Percentiles rank a stretch among this genome's conserved stretches.
Evolutionary conservation across 495 filamentous ascomycete species (phyloP).

Genomic region (Jackrogersella multiformis): DNA sequence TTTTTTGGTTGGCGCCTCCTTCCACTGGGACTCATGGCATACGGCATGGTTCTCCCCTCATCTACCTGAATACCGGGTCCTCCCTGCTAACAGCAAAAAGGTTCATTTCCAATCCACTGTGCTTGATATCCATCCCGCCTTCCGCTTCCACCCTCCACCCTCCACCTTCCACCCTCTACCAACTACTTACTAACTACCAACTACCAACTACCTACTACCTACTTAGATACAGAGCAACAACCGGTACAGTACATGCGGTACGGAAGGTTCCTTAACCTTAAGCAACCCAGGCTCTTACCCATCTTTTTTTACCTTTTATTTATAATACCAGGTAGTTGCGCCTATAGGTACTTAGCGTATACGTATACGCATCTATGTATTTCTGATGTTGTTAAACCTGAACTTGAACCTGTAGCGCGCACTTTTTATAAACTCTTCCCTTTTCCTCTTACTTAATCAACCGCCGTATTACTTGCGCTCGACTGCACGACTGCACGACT

Average conservation of each 20-base stretch:
- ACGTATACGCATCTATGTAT: neutral
- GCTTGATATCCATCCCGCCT: conserved; percentile 28
- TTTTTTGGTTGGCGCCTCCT: conserved; percentile 20
- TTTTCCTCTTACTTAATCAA: neutral
- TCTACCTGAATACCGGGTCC: conserved; percentile 45
- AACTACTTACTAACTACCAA: no score
- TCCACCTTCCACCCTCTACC: conserved; percentile 11
- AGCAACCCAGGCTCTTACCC: no score
- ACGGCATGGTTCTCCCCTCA: conserved; percentile 37
- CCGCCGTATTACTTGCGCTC: conserved; percentile 1
- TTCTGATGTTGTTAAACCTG: neutral
- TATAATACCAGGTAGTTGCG: neutral
- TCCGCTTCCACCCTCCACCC: neutral
- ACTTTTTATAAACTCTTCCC: neutral
- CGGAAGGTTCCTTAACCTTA: conserved; percentile 37
- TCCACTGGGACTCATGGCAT: conserved; percentile 29
- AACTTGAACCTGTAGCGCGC: conserved; percentile 1
- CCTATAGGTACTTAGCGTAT: conserved; percentile 3
- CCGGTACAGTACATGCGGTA: conserved; percentile 19
- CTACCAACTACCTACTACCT: no score
- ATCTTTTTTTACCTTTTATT: conserved; percentile 17
- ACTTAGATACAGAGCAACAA: no score
- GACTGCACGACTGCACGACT: no score
- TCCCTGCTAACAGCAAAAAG: conserved; percentile 23
- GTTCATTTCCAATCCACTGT: conserved; percentile 28